Evolutionary conservation across 306 rosid species (phyloP).

Genomic region (Luffa aegyptiaca): DNA sequence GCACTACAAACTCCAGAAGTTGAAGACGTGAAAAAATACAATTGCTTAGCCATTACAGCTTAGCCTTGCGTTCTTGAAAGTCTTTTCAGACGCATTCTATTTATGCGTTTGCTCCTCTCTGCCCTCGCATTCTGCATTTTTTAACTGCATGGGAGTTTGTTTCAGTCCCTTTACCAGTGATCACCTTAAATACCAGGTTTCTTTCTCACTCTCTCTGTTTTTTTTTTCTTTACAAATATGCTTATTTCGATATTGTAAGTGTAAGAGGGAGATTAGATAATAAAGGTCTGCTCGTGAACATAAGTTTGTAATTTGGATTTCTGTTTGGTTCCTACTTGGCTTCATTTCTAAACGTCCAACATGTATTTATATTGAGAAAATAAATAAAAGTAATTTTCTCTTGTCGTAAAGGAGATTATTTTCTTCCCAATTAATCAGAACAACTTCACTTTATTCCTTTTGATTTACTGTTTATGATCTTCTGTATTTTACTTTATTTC

Average conservation of each 20-base stretch:
- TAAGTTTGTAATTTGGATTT: not conserved
- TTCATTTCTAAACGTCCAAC: not conserved
- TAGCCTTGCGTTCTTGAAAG: not conserved
- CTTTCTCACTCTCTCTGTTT: not conserved
- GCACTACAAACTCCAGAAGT: not conserved
- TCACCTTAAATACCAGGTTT: not conserved
- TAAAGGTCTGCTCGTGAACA: not conserved
- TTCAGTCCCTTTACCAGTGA: not conserved
- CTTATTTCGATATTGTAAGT: not conserved
- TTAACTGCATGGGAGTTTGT: slow-evolving; percentile 4
- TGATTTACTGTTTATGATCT: slow-evolving; percentile 10
- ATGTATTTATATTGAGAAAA: not conserved
- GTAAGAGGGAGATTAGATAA: not conserved
- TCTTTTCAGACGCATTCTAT: not conserved
- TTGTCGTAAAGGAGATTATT: not conserved
- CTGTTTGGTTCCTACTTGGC: not conserved
- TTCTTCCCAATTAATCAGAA: not conserved
- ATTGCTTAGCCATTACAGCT: not conserved
- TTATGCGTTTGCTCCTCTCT: not conserved
- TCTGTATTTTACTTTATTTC: not conserved
- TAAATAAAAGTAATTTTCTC: not conserved
- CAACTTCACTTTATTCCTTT: not conserved
- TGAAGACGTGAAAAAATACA: not conserved
- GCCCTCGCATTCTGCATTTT: slow-evolving; percentile 3
- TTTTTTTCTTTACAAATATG: not conserved